phyloP scores from a whole-genome alignment of 1,284 basidiomycete genomes.

The Gomphus bonarii region DNA sequence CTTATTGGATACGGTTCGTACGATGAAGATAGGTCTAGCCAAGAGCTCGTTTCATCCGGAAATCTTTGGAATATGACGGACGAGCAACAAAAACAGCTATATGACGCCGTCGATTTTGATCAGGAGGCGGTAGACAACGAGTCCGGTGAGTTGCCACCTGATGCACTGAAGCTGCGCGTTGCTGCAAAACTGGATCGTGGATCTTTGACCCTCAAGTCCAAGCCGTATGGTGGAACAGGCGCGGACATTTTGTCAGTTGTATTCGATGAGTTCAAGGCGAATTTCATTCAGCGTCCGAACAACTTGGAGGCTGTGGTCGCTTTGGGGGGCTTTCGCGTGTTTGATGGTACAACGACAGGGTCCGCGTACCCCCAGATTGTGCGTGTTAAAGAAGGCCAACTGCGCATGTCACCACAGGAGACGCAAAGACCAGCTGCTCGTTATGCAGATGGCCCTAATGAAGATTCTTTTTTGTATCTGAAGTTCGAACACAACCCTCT shows the following conservation, averaged over 20 bases:
- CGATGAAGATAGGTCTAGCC: conserved; percentile 13
- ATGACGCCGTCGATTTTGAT: conserved; percentile 92
- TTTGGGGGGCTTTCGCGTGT: conserved; percentile 82
- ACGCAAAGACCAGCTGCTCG: conserved; percentile 15
- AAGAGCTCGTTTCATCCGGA: conserved; percentile 48
- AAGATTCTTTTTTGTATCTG: conserved; percentile 85
- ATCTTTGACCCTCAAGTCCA: conserved; percentile 70
- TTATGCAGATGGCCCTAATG: conserved; percentile 21
- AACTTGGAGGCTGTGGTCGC: conserved; percentile 79
- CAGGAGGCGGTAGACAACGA: conserved; percentile 69
- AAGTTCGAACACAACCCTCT: conserved; percentile 92
- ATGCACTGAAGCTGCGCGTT: conserved; percentile 76
- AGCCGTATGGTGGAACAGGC: conserved; percentile 47
- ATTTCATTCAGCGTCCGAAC: conserved; percentile 78
- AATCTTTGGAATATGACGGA: conserved; percentile 58
- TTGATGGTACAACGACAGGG: conserved; percentile 80
- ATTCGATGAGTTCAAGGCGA: conserved; percentile 84
- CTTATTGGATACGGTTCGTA: conserved; percentile 60
- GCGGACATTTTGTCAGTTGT: conserved; percentile 81
- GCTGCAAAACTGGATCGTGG: conserved; percentile 78
- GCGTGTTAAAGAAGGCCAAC: conserved; percentile 63
- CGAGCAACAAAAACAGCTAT: conserved; percentile 87
- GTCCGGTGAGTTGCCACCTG: conserved; percentile 62
- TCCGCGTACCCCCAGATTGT: conserved; percentile 91
- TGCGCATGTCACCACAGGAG: conserved; percentile 19